These are phyloP conservation scores for Aspergillus taichungensis DNA, from an alignment of 495 filamentous ascomycete species.

Conservation along the genomic window DNA sequence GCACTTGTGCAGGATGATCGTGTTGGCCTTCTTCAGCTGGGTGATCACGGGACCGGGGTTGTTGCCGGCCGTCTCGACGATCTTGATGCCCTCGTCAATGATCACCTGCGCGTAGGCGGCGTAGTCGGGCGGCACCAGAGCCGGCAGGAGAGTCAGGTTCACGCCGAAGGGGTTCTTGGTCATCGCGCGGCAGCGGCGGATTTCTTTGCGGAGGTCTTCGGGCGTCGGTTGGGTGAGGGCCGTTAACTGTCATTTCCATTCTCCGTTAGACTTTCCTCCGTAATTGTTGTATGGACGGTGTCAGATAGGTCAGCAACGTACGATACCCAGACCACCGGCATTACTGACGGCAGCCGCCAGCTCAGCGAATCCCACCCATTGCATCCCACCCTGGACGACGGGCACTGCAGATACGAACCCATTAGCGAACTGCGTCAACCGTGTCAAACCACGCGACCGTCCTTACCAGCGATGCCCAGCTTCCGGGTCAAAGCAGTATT, in stretches of 20 bases:
- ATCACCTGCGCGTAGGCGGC: conserved; percentile 83
- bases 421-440: no score
- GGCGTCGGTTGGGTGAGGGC: conserved; percentile 92
- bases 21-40: conserved; percentile 72
- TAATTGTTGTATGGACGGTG: no score
- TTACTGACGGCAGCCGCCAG: conserved; percentile 91
- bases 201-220: conserved; percentile 89
- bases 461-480: conserved; percentile 72
- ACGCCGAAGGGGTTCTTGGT: conserved; percentile 88
- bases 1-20: conserved; percentile 89
- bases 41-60: conserved; percentile 84
- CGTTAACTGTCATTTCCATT: conserved; percentile 45
- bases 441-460: no score
- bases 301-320: conserved; percentile 15
- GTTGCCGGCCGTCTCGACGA: conserved; percentile 97
- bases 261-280: no score
- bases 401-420: conserved; percentile 50
- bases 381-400: conserved; percentile 97
- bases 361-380: conserved; percentile 84
- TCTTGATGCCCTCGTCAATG: conserved; percentile 85
- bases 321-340: conserved; percentile 86
- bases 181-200: conserved; percentile 74
- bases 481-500: conserved; percentile 81
- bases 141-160: conserved; percentile 90
- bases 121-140: conserved; percentile 85